Conservation (phyloP, 1,284 basidiomycete genomes). For the Apiotrichum veenhuisii region DNA sequence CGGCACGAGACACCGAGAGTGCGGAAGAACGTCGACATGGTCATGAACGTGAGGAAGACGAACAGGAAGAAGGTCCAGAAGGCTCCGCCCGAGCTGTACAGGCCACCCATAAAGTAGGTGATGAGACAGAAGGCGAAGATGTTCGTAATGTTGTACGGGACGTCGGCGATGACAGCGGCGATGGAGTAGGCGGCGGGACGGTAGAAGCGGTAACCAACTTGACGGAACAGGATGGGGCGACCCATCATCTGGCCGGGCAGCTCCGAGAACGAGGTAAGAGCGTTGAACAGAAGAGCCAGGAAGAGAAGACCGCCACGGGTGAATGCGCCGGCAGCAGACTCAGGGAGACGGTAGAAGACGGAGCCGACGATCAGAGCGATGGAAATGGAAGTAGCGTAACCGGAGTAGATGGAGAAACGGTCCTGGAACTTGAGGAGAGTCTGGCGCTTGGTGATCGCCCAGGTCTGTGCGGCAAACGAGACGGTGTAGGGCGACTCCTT, state of each 20-base stretch:
- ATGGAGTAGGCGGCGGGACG: constrained; percentile 55
- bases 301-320: constrained; percentile 83
- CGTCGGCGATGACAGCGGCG: constrained; percentile 50
- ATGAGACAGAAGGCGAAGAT: constrained; percentile 54
- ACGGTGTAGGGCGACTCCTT: constrained; percentile 84
- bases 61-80: constrained; percentile 51
- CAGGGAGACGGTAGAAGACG: constrained; percentile 68
- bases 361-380: constrained; percentile 69
- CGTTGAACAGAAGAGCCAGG: constrained; percentile 64
- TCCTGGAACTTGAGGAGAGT: constrained; percentile 73
- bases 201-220: constrained; percentile 73
- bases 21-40: constrained; percentile 51
- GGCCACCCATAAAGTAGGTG: constrained; percentile 51
- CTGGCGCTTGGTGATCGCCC: constrained; percentile 68
- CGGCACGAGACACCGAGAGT: constrained; percentile 51
- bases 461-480: constrained; percentile 69
- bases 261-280: constrained; percentile 56
- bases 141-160: constrained; percentile 53
- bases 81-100: constrained; percentile 50
- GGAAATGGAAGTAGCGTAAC: constrained; percentile 57
- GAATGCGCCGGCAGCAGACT: constrained; percentile 74
- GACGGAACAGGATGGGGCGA: constrained; percentile 62
- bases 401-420: constrained; percentile 72
- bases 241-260: constrained; percentile 59
- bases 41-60: constrained; percentile 48